These are phyloP conservation scores for Plasmodium berghei DNA, from an alignment of 169 alveolate genomes.

Conservation along the genomic window DNA sequence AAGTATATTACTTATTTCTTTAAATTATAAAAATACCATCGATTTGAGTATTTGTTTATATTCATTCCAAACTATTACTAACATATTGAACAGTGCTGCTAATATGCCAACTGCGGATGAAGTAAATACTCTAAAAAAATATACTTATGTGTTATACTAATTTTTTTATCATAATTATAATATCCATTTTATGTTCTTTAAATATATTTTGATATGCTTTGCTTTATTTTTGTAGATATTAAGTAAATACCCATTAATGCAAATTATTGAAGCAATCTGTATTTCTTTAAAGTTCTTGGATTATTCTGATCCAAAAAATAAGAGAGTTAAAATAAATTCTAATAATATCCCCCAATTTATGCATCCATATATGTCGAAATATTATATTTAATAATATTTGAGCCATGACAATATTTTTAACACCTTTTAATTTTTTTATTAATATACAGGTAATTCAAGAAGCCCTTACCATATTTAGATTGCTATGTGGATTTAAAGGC, in stretches of 20 bases:
- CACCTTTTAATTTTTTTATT: not conserved
- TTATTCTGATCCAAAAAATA: slow-evolving; percentile 71
- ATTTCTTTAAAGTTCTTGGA: slow-evolving; percentile 54
- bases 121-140: slow-evolving; percentile 7
- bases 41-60: slow-evolving; percentile 67
- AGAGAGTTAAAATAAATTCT: slow-evolving; percentile 16
- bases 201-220: not conserved
- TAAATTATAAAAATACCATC: slow-evolving; percentile 50
- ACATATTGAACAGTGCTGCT: slow-evolving; percentile 59
- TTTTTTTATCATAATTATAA: not conserved
- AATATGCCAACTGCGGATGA: slow-evolving; percentile 44
- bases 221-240: slow-evolving; percentile 11
- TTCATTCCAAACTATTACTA: slow-evolving; percentile 40
- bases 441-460: slow-evolving; percentile 60
- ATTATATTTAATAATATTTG: not conserved
- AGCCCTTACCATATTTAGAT: slow-evolving; percentile 34
- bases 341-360: not conserved
- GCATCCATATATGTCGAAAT: not conserved
- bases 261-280: slow-evolving; percentile 54
- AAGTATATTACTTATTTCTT: slow-evolving; percentile 52
- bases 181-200: not conserved
- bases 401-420: not conserved
- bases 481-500: slow-evolving; percentile 72
- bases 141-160: not conserved
- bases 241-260: slow-evolving; percentile 68